Evolutionary conservation across 2,329 filamentous ascomycete genomes (phyloP).

Genomic region (Thielaviopsis populi): DNA sequence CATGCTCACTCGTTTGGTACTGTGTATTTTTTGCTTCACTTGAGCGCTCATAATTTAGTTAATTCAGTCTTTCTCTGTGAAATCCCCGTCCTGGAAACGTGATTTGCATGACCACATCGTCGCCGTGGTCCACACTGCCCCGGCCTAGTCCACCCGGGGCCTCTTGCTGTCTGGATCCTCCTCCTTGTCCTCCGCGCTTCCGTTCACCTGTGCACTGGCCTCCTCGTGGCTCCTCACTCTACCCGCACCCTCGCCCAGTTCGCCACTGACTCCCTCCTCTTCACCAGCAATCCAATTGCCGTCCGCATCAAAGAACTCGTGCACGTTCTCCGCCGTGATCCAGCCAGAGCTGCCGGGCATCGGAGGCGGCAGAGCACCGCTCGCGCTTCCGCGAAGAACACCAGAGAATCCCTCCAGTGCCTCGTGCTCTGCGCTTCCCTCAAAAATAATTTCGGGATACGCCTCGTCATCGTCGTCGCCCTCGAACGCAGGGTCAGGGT

Average conservation of each 20-base stretch:
- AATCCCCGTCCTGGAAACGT: background rate
- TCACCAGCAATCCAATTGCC: slow-evolving; percentile 59
- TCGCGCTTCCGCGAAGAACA: slow-evolving; percentile 33
- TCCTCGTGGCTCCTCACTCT: slow-evolving; percentile 41
- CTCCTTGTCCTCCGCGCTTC: slow-evolving; percentile 28
- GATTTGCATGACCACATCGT: background rate
- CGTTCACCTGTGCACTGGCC: slow-evolving; percentile 37
- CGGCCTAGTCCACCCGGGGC: slow-evolving; percentile 29
- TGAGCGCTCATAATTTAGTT: background rate
- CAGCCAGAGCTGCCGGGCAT: slow-evolving; percentile 63
- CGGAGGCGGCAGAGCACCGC: slow-evolving; percentile 45
- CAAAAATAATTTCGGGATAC: slow-evolving; percentile 35
- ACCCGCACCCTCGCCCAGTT: slow-evolving; percentile 50
- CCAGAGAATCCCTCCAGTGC: slow-evolving; percentile 42
- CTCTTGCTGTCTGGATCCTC: slow-evolving; percentile 34
- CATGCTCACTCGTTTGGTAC: background rate
- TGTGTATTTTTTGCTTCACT: background rate
- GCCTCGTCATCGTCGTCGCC: slow-evolving; percentile 41
- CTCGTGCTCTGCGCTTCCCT: slow-evolving; percentile 34
- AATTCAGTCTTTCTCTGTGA: background rate
- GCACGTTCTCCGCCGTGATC: slow-evolving; percentile 86
- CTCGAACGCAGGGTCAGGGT: slow-evolving; percentile 51
- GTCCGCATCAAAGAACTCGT: slow-evolving; percentile 66
- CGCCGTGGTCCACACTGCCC: background rate
- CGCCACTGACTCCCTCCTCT: slow-evolving; percentile 34